A percentile compares a stretch with the other conserved stretches of the same genome.
Evolutionary conservation across 2,329 filamentous ascomycete genomes (phyloP).

Genomic region (Phoma sp.): DNA sequence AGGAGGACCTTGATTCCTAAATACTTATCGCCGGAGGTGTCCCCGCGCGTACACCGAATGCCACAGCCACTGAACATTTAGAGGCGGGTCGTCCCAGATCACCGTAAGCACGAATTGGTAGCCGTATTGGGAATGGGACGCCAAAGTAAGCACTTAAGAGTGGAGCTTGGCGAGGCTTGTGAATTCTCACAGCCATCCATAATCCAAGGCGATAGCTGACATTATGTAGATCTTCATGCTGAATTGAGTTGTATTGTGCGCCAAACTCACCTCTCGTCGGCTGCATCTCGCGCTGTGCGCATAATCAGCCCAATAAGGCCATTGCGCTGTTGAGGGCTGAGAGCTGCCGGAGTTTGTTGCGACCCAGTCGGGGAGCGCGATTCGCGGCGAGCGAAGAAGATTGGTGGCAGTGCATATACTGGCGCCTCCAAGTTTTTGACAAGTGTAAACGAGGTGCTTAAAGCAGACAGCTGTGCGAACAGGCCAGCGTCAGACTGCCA

Average conservation of each 20-base stretch:
- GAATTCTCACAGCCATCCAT: slow-evolving; percentile 4
- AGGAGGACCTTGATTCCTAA: slow-evolving; percentile 3
- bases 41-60: slow-evolving; percentile 4
- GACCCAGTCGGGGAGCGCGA: background rate
- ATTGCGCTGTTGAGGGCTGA: background rate
- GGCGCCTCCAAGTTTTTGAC: too few species aligned
- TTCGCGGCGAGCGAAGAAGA: background rate
- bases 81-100: background rate
- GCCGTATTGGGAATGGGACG: background rate
- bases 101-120: background rate
- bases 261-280: background rate
- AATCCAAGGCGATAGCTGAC: background rate
- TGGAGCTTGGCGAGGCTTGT: slow-evolving; percentile 15
- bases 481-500: too few species aligned
- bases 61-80: slow-evolving; percentile 5
- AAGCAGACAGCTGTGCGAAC: background rate
- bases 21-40: background rate
- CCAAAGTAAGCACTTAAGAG: slow-evolving; percentile 8
- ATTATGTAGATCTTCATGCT: slow-evolving; percentile 1
- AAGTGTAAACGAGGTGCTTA: background rate
- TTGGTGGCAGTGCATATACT: background rate
- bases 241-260: background rate
- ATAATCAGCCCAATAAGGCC: too few species aligned
- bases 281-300: too few species aligned
- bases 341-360: background rate